phyloP scores from a whole-genome alignment of 345 rosid genomes.

The Populus alba region DNA sequence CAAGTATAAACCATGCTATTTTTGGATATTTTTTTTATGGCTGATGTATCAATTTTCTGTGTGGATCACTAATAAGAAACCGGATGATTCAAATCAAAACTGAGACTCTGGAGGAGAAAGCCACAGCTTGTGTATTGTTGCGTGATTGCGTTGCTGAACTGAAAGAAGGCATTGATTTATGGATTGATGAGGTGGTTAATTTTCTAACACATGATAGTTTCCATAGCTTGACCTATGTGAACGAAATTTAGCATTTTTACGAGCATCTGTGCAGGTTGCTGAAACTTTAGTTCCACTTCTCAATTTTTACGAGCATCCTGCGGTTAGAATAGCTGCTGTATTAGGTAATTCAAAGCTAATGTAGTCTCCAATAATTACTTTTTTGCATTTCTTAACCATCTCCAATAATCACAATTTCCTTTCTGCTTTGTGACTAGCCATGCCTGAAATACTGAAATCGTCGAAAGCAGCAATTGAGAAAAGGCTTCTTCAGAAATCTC shows the following conservation, averaged over 20 bases:
- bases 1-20: neutral
- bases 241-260: too few species aligned
- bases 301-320: neutral
- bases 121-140: conserved; percentile 10
- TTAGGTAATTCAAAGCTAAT: neutral
- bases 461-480: conserved; percentile 11
- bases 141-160: neutral
- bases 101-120: neutral
- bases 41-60: neutral
- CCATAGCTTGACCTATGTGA: neutral
- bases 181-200: conserved; percentile 24
- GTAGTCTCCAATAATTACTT: neutral
- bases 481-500: neutral
- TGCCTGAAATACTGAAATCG: conserved; percentile 10
- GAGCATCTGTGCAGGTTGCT: conserved; percentile 13
- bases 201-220: neutral
- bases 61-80: neutral
- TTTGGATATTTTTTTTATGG: neutral
- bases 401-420: too few species aligned
- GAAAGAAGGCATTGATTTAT: conserved; percentile 1
- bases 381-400: neutral
- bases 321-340: neutral
- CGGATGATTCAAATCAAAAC: neutral
- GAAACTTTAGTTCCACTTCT: conserved; percentile 19
- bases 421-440: neutral